Base-by-base conservation (phyloP, 139 green algal genomes). In the Chlamydomonas sp. region DNA sequence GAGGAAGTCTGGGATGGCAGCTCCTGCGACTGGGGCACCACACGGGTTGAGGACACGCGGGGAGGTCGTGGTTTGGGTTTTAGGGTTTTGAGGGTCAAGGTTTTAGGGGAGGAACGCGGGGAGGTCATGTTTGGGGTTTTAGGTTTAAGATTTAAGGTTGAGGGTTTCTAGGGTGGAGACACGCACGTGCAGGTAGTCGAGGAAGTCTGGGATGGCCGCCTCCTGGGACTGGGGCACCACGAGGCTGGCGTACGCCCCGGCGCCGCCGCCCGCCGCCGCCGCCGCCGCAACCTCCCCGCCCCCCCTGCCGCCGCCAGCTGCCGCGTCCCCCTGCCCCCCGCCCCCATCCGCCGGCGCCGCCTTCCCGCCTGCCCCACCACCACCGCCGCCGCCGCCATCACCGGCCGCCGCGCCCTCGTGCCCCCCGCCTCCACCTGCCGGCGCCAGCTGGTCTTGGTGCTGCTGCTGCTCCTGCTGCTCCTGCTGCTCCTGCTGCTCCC, bases 221-320 rank as follows among this genome's bases (percentile, higher is more conserved):
- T 66, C 59, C 31, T 66, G 59, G 8, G 39, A 13, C 59, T 66
- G 59, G 5, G 59, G 33, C 26, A 66, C 59, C 22, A 61, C 24
- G 6, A 61, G 6, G 50, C 31, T 61, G 50, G 31, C 22, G 50
- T 61, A 61, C 39, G 39, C 39, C 39, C 10, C 39, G 13, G 39
- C 39, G 39, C 39, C 39, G 39, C 39, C 39, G 39, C 13, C 8
- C 39, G 39, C 13, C 8, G 39, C 10, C 39, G 39, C 39, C 39
- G 13, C 10, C 39, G 8, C 13, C 10, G 8, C 39, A 13, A n/a
- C 13, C 39, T 8, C 39, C 13, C 10, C 39, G 13, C 13, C 10
- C 10, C 8, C 39, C 10, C 39, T 13, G 10, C 39, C 39, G 39
- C 13, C 13, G 39, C 8, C 39, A n/a, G n/a, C n/a, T n/a, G n/a